Base-by-base conservation (phyloP, 23 red algal genomes). In the Cyanidium caldarium region DNA sequence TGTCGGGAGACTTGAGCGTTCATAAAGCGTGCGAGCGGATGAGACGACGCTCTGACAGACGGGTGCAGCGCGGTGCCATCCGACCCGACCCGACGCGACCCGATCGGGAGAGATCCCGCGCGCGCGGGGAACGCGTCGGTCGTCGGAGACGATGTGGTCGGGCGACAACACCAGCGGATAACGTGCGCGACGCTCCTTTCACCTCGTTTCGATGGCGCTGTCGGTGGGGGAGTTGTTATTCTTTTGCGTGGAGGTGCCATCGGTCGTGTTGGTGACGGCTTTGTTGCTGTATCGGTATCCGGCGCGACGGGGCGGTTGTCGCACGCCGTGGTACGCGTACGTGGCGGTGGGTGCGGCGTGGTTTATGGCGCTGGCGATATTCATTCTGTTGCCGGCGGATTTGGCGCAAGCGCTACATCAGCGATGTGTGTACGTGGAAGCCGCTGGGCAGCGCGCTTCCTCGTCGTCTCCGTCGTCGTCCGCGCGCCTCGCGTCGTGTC, bases 271-370 rank as follows among this genome's bases (percentile, higher is more conserved):
- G 5, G 40, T 46, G 46, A 61, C 41, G 20, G 34, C 43, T 12
- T 75, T 12, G 10, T 46, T 75, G 39, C 39, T 75, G 41, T 44
- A 37, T 46, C 58, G 58, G 38, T 75, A 45, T 46, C 35, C 38
- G 46, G 41, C 70, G 13, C 46, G 35, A 35, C 34, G 16, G 58
- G 40, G 40, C 31, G 70, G 45, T 10, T 28, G 19, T 28, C n/a
- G 51, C 21, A 75, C 43, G 39, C 5, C 38, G 34, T 75, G 70
- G 70, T 75, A 75, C 58, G 70, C 43, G 12, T 58, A 75, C 58
- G 17, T 46, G 16, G 39, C 58, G 33, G 70, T 75, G 2, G 70
- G 70, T 23, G 2, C 43, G 26, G 42, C 70, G 1, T 75, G 70
- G 70, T 51, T 75, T 28, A 2, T 75, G 5, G 38, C 45, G 34